These are phyloP conservation scores for Collybia nuda DNA, from an alignment of 768 basidiomycete species.

Conservation along the genomic window DNA sequence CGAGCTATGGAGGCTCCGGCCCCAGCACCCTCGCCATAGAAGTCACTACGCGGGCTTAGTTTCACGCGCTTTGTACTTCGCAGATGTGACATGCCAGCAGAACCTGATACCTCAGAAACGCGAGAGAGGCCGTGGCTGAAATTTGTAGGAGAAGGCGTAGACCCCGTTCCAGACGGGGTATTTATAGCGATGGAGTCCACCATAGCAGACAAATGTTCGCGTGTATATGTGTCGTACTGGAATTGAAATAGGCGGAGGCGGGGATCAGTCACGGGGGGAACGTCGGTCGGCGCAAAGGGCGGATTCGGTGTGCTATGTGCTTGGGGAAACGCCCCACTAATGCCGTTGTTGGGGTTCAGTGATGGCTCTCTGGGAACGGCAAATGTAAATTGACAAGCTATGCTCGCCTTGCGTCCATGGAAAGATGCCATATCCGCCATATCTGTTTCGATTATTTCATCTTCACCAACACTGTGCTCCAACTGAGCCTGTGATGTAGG, in stretches of 20 bases:
- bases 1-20: slow-evolving; percentile 47
- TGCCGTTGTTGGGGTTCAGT: slow-evolving; percentile 25
- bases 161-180: slow-evolving; percentile 56
- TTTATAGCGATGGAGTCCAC: slow-evolving; percentile 93
- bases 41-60: slow-evolving; percentile 67
- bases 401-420: slow-evolving; percentile 42
- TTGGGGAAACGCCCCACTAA: slow-evolving; percentile 38
- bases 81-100: slow-evolving; percentile 48
- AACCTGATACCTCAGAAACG: slow-evolving; percentile 42
- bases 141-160: slow-evolving; percentile 45
- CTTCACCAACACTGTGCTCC: slow-evolving; percentile 17
- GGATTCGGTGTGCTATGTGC: slow-evolving; percentile 64
- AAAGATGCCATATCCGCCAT: slow-evolving; percentile 47
- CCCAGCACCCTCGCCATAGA: slow-evolving; percentile 50
- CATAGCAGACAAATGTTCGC: slow-evolving; percentile 90
- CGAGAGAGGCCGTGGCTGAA: slow-evolving; percentile 44
- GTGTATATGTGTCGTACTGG: slow-evolving; percentile 94
- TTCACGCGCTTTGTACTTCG: slow-evolving; percentile 82
- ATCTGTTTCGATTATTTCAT: slow-evolving; percentile 51
- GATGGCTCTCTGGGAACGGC: slow-evolving; percentile 46
- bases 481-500: neutral
- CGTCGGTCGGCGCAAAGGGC: slow-evolving; percentile 23
- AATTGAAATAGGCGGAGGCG: slow-evolving; percentile 88
- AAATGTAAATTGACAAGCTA: slow-evolving; percentile 75
- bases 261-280: slow-evolving; percentile 58